Conservation (phyloP, 352 stramenopile species). For the Halophytophthora polymorphica region DNA sequence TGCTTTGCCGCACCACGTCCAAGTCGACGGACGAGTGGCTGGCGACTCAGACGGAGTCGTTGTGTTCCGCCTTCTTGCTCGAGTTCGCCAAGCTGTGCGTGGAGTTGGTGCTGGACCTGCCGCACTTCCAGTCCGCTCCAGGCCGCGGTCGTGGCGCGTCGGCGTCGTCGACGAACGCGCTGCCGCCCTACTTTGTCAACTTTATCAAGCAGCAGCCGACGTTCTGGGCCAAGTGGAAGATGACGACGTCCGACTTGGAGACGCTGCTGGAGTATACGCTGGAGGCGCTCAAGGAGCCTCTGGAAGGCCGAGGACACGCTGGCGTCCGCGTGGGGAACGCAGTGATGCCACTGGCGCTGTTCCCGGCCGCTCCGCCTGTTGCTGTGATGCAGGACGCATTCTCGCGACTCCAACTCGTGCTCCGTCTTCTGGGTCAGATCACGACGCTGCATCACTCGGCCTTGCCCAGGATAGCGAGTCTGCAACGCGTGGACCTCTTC, state of each 20-base stretch:
- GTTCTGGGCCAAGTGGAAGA: slow-evolving; percentile 77
- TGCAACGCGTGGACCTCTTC: slow-evolving; percentile 53
- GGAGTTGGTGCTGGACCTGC: slow-evolving; percentile 71
- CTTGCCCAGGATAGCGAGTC: slow-evolving; percentile 40
- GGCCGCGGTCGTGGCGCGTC: slow-evolving; percentile 24
- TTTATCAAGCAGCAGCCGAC: slow-evolving; percentile 78
- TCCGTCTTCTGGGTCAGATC: slow-evolving; percentile 59
- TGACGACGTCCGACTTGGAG: slow-evolving; percentile 53
- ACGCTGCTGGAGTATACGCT: slow-evolving; percentile 53
- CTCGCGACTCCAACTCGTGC: slow-evolving; percentile 58
- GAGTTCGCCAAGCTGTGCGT: slow-evolving; percentile 76
- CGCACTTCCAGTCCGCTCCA: slow-evolving; percentile 53
- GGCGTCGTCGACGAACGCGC: slow-evolving; percentile 55
- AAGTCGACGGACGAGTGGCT: slow-evolving; percentile 75
- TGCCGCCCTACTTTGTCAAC: slow-evolving; percentile 84
- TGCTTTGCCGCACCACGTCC: slow-evolving; percentile 79
- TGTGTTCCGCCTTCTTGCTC: slow-evolving; percentile 65
- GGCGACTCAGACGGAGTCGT: slow-evolving; percentile 39
- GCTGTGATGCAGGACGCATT: slow-evolving; percentile 79
- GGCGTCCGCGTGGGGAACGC: slow-evolving; percentile 3
- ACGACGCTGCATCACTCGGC: slow-evolving; percentile 58
- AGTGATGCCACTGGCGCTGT: slow-evolving; percentile 14
- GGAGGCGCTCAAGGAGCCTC: slow-evolving; percentile 56
- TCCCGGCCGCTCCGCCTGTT: slow-evolving; percentile 41
- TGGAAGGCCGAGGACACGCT: slow-evolving; percentile 20